A percentile compares a stretch with the other conserved stretches of the same genome.
phyloP scores from a whole-genome alignment of 2,329 filamentous ascomycete genomes.

The Monosporascus sp. region DNA sequence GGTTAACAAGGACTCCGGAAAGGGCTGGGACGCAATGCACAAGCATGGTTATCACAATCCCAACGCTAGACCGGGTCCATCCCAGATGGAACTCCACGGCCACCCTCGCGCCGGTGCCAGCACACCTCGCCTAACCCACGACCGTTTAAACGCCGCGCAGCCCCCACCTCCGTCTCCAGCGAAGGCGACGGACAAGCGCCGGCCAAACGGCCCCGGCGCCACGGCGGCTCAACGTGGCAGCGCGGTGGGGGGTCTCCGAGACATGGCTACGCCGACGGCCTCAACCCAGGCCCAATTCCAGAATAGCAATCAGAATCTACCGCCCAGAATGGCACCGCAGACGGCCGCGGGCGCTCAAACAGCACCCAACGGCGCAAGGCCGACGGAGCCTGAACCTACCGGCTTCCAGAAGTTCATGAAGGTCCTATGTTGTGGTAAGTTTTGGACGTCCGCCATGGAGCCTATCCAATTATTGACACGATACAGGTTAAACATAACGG shows the following conservation, averaged over 20 bases:
- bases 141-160: conserved; percentile 92
- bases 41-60: conserved; percentile 67
- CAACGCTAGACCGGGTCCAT: conserved; percentile 73
- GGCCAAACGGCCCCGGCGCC: conserved; percentile 72
- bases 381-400: conserved; percentile 67
- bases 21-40: conserved; percentile 84
- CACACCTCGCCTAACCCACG: conserved; percentile 67
- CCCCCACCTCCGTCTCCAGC: conserved; percentile 82
- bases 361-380: conserved; percentile 48
- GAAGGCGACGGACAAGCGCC: conserved; percentile 74
- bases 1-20: conserved; percentile 74
- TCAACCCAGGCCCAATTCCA: conserved; percentile 96
- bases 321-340: conserved; percentile 58
- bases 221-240: conserved; percentile 72
- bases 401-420: conserved; percentile 92
- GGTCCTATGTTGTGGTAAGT: conserved; percentile 80
- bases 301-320: conserved; percentile 85
- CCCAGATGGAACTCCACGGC: conserved; percentile 78
- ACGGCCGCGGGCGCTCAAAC: conserved; percentile 54
- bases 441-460: background rate
- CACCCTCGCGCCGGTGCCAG: conserved; percentile 62
- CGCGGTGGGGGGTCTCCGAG: conserved; percentile 66
- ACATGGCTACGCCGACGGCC: conserved; percentile 77
- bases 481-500: conserved; percentile 20
- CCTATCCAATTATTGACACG: background rate